Evolutionary conservation across 176 grass and related monocot species (phyloP), one percentile per base, ranked within the genome.

Genomic region (Musa schizocarpa): DNA sequence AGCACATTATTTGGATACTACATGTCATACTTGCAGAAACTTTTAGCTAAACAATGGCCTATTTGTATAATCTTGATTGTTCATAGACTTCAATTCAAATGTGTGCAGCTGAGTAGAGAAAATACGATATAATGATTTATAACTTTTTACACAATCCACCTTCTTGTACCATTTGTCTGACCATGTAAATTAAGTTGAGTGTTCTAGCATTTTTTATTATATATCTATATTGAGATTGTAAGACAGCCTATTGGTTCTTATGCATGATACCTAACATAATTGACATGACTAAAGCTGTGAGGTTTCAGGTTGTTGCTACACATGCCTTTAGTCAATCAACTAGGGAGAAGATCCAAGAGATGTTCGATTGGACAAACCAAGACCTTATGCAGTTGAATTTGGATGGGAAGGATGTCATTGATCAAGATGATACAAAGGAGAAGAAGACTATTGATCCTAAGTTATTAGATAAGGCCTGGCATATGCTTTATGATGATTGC

Each of bases 401-500:
- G 62, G 83, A 85, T 57, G 48, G 57, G 16, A 83, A 85, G 10
- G n/a, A 85, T 68, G 77, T 69, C 63, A 48, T 25, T 77, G 49
- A 5, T 62, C n/a, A 81, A 76, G 82, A 93, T 81, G 73, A 52
- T 81, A 50, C 74, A 55, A 51, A 57, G 61, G 85, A 83, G 79
- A 85, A 81, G 83, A 84, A 77, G 84, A 79, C 73, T 74, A 68
- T 87, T 62, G 86, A 91, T 24, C 64, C 86, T 75, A 76, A 89
- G 73, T 74, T 93, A 76, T 83, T 98, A 73, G 82, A 86, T 63
- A 89, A 93, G 80, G 95, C 79, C 53, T 98, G 95, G 95, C 88
- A 82, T 74, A 78, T 93, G 77, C 95, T 98, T 53, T 98, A 98
- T 81, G 95, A 98, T 69, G 90, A 98, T 77, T 98, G 95, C 79